Percentiles rank a stretch among this genome's conserved stretches.
These are phyloP conservation scores for Cercospora sp. DNA, from an alignment of 2,329 filamentous ascomycete genomes.

Conservation along the genomic window DNA sequence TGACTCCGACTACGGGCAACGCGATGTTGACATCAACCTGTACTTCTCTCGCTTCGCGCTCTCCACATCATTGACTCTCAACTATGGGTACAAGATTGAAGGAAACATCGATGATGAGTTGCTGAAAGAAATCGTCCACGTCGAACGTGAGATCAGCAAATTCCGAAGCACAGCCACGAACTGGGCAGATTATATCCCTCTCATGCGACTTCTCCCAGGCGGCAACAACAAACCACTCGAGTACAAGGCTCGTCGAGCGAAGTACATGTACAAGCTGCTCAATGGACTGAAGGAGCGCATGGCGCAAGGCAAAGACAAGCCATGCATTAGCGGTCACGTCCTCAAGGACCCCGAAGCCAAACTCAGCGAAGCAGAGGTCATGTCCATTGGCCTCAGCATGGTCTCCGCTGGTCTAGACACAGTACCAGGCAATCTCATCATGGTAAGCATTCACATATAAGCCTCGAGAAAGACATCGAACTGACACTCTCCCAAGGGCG, in stretches of 20 bases:
- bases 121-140: constrained; percentile 70
- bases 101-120: constrained; percentile 67
- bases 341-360: constrained; percentile 69
- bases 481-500: constrained; percentile 44
- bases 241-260: constrained; percentile 68
- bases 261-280: constrained; percentile 62
- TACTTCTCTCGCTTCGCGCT: constrained; percentile 76
- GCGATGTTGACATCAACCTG: constrained; percentile 68
- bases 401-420: constrained; percentile 80
- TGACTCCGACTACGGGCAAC: constrained; percentile 61
- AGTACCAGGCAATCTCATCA: constrained; percentile 74
- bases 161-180: constrained; percentile 79
- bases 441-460: constrained; percentile 42
- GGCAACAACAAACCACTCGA: constrained; percentile 63
- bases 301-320: constrained; percentile 62
- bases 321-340: constrained; percentile 69
- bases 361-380: constrained; percentile 70
- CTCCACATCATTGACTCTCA: constrained; percentile 74
- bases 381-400: constrained; percentile 79
- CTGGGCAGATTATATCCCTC: constrained; percentile 75
- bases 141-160: constrained; percentile 73
- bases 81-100: constrained; percentile 75
- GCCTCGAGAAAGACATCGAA: background rate
- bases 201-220: constrained; percentile 65
- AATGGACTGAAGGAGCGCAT: constrained; percentile 62